Base-by-base conservation (phyloP, 352 stramenopile genomes). In the Aphanomyces invadans region DNA sequence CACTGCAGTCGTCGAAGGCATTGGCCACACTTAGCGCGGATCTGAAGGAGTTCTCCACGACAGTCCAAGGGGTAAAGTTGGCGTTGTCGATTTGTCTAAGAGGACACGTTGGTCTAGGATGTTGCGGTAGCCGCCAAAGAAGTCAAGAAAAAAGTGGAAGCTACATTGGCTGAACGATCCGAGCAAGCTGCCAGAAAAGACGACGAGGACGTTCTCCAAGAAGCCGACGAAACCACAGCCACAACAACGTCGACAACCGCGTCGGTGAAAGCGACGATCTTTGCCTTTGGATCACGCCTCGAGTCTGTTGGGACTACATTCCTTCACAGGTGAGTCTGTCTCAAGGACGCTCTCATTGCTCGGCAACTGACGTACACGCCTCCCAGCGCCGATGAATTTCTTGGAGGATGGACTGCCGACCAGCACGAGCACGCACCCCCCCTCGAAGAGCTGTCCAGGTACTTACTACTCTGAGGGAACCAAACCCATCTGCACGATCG, bases 11-110 rank as follows among this genome's bases (percentile, higher is more conserved):
- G 45, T 78, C 79, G 17, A 77, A 90, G 68, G 81, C 81, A 49
- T 83, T 90, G 67, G 79, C 73, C 63, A 90, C 78, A n/a, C 69
- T 90, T 38, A 88, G 76, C 60, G 83, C 81, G 9, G 81, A 90
- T 59, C 62, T 90, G 21, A 80, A 85, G 68, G 81, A 90, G 29
- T 90, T 90, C 33, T 76, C 74, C 33, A 62, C 79, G 29, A 85
- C 87, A 55, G 75, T 90, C 21, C 81, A 88, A 64, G 81, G 87
- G 64, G 76, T 77, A 33, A 17, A 60, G 7, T 33, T n/a, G 11
- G 2, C 12, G 21, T 4, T 28, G 11, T 28, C 11, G n/a, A n/a
- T n/a, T n/a, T n/a, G n/a, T n/a, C n/a, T n/a, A n/a, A n/a, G n/a
- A n/a, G n/a, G n/a, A n/a, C n/a, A n/a, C n/a, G n/a, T n/a, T n/a